These are phyloP conservation scores for Teunomyces gatunensis DNA, from an alignment of 805 yeast species.

Conservation along the genomic window DNA sequence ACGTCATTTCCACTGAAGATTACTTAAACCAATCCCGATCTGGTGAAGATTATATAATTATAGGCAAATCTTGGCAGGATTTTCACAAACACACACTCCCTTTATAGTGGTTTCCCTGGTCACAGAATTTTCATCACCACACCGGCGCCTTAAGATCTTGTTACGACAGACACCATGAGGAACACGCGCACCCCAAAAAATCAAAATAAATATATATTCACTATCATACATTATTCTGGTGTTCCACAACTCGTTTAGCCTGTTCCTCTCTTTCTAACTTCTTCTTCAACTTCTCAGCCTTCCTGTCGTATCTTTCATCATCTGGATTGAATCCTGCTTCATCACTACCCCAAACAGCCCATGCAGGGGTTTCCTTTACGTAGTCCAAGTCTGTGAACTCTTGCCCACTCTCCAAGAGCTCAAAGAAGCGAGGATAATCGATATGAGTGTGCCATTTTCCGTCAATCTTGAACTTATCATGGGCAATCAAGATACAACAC, in stretches of 20 bases:
- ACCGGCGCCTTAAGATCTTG: no score
- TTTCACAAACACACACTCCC: no score
- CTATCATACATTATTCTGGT: constrained; percentile 4
- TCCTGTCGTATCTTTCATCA: constrained; percentile 66
- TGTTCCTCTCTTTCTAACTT: constrained; percentile 37
- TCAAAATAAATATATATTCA: not conserved
- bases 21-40: no score
- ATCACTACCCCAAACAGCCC: constrained; percentile 88
- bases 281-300: constrained; percentile 56
- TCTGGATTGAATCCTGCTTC: constrained; percentile 89
- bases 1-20: no score
- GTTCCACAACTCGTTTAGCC: constrained; percentile 11
- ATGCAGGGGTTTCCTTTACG: constrained; percentile 74
- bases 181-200: no score
- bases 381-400: constrained; percentile 80
- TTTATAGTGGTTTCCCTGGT: no score
- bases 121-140: no score
- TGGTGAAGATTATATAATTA: no score
- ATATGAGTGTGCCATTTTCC: constrained; percentile 88
- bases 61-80: no score
- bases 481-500: constrained; percentile 85
- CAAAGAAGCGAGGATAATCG: constrained; percentile 73
- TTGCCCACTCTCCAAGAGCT: constrained; percentile 61
- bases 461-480: constrained; percentile 63
- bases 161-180: no score